Conservation (phyloP, 139 green algal species). For the Gonium pectorale region DNA sequence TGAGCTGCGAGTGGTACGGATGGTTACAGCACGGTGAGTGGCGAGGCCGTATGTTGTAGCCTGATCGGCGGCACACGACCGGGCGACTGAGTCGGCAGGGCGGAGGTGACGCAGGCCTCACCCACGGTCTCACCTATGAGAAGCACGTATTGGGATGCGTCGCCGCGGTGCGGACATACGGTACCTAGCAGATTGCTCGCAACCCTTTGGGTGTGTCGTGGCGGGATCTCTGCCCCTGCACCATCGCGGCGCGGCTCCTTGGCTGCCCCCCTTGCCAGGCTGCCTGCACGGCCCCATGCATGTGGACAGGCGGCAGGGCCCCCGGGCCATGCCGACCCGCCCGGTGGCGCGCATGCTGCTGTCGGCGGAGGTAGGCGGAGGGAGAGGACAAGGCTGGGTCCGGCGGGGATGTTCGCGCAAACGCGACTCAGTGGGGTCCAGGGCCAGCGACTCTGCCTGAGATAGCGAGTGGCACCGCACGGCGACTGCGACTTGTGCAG, state of each 20-base stretch:
- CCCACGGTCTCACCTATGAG: not conserved
- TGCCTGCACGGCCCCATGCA: conserved; percentile 39
- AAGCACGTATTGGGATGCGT: not conserved
- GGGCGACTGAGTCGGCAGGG: not conserved
- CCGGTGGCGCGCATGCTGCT: conserved; percentile 28
- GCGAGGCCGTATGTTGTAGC: not conserved
- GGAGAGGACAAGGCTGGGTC: not conserved
- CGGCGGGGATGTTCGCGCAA: not conserved
- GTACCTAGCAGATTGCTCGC: not conserved
- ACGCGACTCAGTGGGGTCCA: no score
- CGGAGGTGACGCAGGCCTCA: not conserved
- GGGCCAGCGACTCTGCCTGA: no score
- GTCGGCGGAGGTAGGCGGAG: conserved; percentile 12
- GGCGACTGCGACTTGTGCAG: no score
- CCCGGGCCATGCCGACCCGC: conserved; percentile 15
- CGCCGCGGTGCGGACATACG: no score
- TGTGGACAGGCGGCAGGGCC: not conserved
- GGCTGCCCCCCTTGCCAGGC: not conserved
- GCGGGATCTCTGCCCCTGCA: not conserved
- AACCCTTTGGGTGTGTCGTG: not conserved
- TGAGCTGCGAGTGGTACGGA: conserved; percentile 35
- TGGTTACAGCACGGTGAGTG: conserved; percentile 18
- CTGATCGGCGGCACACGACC: not conserved
- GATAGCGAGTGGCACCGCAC: no score
- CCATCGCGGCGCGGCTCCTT: not conserved